These are phyloP conservation scores for Poa annua DNA, from an alignment of 176 grass and related monocot species.

Conservation along the genomic window DNA sequence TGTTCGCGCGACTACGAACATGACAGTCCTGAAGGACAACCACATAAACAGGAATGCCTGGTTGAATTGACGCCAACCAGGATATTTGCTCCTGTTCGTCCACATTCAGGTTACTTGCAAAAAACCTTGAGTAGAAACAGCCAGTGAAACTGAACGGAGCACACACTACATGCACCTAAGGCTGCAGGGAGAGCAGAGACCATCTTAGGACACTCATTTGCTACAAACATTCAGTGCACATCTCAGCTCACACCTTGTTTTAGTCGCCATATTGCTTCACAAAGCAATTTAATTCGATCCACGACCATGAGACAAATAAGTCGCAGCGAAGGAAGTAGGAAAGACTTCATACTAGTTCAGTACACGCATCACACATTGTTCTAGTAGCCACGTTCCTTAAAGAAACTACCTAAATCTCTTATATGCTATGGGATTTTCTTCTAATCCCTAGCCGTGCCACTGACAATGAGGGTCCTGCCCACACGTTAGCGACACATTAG, in stretches of 20 bases:
- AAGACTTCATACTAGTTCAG: no score
- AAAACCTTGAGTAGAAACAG: conserved; percentile 21
- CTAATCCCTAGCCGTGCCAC: background rate
- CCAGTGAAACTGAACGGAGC: no score
- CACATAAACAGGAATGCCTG: conserved; percentile 47
- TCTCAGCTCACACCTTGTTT: no score
- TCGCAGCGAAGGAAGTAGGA: no score
- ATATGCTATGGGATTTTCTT: background rate
- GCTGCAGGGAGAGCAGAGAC: no score
- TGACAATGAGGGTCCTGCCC: background rate
- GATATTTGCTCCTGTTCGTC: conserved; percentile 42
- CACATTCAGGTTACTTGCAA: conserved; percentile 9
- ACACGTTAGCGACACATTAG: background rate
- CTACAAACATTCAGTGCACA: no score
- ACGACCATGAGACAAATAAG: no score
- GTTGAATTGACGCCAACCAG: conserved; percentile 30
- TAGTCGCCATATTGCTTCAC: no score
- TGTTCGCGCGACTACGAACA: background rate
- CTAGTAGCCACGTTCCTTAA: background rate
- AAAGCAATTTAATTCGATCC: no score
- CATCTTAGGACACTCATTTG: no score
- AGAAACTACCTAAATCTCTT: background rate
- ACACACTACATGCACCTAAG: no score
- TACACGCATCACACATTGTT: background rate
- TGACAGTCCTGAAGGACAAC: conserved; percentile 31